Base-by-base conservation (phyloP, 2,329 filamentous ascomycete species). In the Xylaria sp. region DNA sequence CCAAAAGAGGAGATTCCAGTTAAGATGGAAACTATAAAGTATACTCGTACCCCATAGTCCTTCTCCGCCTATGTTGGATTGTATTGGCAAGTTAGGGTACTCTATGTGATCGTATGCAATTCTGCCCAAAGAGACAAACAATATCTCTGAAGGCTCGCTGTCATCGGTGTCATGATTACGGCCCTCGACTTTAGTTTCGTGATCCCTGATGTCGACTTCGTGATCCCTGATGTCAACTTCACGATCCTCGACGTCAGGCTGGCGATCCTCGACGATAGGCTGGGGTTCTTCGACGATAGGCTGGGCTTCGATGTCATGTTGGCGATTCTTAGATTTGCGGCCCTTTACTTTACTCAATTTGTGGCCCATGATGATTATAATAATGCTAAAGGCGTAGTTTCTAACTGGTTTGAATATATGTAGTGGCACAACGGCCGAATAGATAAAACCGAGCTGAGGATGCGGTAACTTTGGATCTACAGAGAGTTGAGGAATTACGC, bases 31-130 rank as follows among this genome's bases (percentile, higher is more conserved):
- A 66, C 36, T 9, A 53, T 2, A 20, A 9, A n/a, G 2, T 23
- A 23, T 55, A 55, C 15, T 57, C 60, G 13, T 68, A 68, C 66
- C 66, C 25, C 46, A 68, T 13, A 68, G 50, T 5, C 34, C 58
- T 7, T 58, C 9, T n/a, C 66, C 66, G 18, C 62, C 66, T 20
- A 41, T n/a, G 13, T 18, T 4, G 3, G 30, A 3, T 18, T 8
- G 1, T 2, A 9, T 13, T 2, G 12, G 0, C 5, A 10, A n/a
- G 9, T 13, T 4, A 1, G 15, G 30, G n/a, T 61, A 60, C 8
- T 34, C 12, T n/a, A 65, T 53, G 8, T 43, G 32, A 4, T 65
- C 46, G 0, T 50, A 9, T 7, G 4, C 12, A 23, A 45, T 6
- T 23, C 34, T 43, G 1, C 61, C 65, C 23, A 67, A 4, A 9